Evolutionary conservation across 2,329 filamentous ascomycete genomes (phyloP).

Genomic region (Myriosclerotinia curreyana): DNA sequence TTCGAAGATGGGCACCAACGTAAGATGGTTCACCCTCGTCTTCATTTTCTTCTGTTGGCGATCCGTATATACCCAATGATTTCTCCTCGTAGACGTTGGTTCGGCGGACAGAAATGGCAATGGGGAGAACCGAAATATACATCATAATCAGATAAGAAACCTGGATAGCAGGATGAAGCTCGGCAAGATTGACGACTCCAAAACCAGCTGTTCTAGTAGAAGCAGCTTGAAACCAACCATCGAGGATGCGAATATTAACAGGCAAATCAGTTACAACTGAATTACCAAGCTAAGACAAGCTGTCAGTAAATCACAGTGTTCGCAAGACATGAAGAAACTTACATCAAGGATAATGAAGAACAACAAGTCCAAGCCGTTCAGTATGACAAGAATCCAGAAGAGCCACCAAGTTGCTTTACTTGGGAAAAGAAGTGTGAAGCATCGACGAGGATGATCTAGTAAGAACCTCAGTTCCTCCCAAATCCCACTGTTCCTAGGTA

Average conservation of each 20-base stretch:
- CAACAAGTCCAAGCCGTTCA: constrained; percentile 83
- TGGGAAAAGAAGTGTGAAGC: constrained; percentile 93
- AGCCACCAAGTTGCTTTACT: constrained; percentile 93
- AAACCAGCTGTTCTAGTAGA: constrained; percentile 91
- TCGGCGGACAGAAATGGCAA: constrained; percentile 88
- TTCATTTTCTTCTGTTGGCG: constrained; percentile 47
- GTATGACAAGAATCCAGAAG: constrained; percentile 75
- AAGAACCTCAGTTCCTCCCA: constrained; percentile 92
- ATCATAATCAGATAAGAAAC: constrained; percentile 98
- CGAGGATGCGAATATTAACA: constrained; percentile 71
- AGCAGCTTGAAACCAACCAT: constrained; percentile 86
- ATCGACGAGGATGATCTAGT: constrained; percentile 89
- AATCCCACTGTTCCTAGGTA: constrained; percentile 63
- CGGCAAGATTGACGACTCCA: constrained; percentile 71
- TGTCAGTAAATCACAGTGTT: constrained; percentile 23
- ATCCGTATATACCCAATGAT: constrained; percentile 69
- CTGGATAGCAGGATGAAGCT: constrained; percentile 85
- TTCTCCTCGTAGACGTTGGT: constrained; percentile 97
- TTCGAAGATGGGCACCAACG: constrained; percentile 84
- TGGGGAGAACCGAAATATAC: constrained; percentile 97
- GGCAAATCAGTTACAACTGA: constrained; percentile 65
- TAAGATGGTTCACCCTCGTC: constrained; percentile 68
- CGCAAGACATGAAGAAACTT: constrained; percentile 41
- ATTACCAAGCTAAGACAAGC: constrained; percentile 60
- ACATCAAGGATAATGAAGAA: constrained; percentile 93